Conservation (phyloP, 106 monocot species). For the Apostasia shenzhenica region DNA sequence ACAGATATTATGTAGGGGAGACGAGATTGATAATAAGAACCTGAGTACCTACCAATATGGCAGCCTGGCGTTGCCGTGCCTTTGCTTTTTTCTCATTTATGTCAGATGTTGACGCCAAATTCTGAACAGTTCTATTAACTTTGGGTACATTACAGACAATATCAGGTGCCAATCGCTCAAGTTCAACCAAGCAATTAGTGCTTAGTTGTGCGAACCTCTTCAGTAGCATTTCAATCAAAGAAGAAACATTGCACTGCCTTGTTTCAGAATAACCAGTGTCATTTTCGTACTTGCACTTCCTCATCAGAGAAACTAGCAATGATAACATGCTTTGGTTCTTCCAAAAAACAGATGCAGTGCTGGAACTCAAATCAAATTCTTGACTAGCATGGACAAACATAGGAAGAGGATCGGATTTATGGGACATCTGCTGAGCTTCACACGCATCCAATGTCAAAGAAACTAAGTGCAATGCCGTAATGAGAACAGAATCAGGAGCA, state of each 20-base stretch:
- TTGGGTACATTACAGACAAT: slow-evolving; percentile 23
- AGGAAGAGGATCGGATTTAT: slow-evolving; percentile 24
- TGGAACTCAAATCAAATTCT: slow-evolving; percentile 25
- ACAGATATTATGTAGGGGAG: not conserved
- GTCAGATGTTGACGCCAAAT: slow-evolving; percentile 27
- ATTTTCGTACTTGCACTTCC: slow-evolving; percentile 60
- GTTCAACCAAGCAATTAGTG: slow-evolving; percentile 35
- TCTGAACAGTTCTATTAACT: slow-evolving; percentile 9
- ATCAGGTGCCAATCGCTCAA: slow-evolving; percentile 60
- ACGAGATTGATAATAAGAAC: not conserved
- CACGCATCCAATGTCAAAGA: slow-evolving; percentile 76
- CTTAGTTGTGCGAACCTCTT: slow-evolving; percentile 71
- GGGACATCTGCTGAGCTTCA: slow-evolving; percentile 17
- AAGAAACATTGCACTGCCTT: slow-evolving; percentile 46
- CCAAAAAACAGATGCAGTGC: slow-evolving; percentile 18
- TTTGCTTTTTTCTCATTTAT: slow-evolving; percentile 43
- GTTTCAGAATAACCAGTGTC: slow-evolving; percentile 26
- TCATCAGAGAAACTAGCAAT: slow-evolving; percentile 60
- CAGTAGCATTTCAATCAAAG: slow-evolving; percentile 57
- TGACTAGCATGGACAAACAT: slow-evolving; percentile 49
- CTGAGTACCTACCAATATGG: slow-evolving; percentile 57
- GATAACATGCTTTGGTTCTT: slow-evolving; percentile 65
- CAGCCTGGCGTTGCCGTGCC: slow-evolving; percentile 78
- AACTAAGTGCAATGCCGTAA: slow-evolving; percentile 79
- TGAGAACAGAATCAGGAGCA: slow-evolving; percentile 80